Percentiles rank a stretch among this genome's conserved stretches.
phyloP scores from a whole-genome alignment of 1,284 basidiomycete species.

The Sporisorium iseilematis-ciliati region DNA sequence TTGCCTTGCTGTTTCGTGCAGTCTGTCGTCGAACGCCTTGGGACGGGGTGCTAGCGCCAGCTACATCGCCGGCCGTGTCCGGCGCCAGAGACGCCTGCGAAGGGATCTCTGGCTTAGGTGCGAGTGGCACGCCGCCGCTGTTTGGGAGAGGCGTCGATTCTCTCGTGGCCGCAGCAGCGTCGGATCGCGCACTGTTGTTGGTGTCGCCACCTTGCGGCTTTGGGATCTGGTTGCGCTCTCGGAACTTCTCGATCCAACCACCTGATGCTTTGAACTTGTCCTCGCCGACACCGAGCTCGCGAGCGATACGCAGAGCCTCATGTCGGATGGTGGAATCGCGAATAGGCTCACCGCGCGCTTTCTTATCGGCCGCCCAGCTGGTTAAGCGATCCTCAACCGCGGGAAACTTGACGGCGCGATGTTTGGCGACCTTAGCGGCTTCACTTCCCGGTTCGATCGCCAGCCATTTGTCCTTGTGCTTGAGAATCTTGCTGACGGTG shows the following conservation, averaged over 20 bases:
- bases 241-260: slow-evolving; percentile 92
- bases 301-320: slow-evolving; percentile 79
- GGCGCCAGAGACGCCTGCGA: background rate
- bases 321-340: slow-evolving; percentile 80
- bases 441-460: slow-evolving; percentile 71
- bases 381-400: slow-evolving; percentile 78
- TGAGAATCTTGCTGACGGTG: slow-evolving; percentile 92
- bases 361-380: slow-evolving; percentile 76
- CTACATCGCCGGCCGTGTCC: background rate
- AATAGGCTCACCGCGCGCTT: slow-evolving; percentile 74
- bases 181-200: background rate
- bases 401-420: slow-evolving; percentile 74
- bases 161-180: background rate
- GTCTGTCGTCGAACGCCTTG: slow-evolving; percentile 22
- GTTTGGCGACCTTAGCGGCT: slow-evolving; percentile 53
- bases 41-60: background rate
- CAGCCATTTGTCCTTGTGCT: slow-evolving; percentile 84
- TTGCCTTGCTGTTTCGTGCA: slow-evolving; percentile 17
- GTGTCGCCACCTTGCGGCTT: slow-evolving; percentile 63
- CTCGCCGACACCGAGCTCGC: slow-evolving; percentile 74
- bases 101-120: slow-evolving; percentile 6
- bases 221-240: slow-evolving; percentile 80
- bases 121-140: slow-evolving; percentile 3
- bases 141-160: slow-evolving; percentile 4
- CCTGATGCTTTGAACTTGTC: slow-evolving; percentile 88